A percentile compares a stretch with the other conserved stretches of the same genome.
These are phyloP conservation scores for Ilyonectria sp. DNA, from an alignment of 2,329 filamentous ascomycete genomes.

Conservation along the genomic window DNA sequence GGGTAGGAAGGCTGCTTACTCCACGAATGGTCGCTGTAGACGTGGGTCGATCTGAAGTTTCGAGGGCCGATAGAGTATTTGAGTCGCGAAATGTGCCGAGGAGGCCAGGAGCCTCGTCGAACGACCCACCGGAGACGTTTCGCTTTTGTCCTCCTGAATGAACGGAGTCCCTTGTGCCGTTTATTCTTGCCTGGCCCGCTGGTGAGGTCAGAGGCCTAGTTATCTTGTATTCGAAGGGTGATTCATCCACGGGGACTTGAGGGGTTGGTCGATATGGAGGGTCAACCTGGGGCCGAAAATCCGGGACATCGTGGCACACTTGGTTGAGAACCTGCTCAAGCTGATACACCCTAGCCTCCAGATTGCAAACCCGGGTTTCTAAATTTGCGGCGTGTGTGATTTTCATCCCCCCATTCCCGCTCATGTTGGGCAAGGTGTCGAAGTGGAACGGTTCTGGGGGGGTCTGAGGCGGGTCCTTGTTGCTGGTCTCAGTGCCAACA, in stretches of 20 bases:
- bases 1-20: constrained; percentile 60
- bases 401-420: constrained; percentile 68
- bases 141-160: constrained; percentile 53
- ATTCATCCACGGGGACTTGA: constrained; percentile 43
- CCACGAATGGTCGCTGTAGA: constrained; percentile 66
- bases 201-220: constrained; percentile 10
- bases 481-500: constrained; percentile 48
- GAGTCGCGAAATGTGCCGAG: constrained; percentile 48
- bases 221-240: constrained; percentile 35
- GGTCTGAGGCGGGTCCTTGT: constrained; percentile 54
- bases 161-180: constrained; percentile 28
- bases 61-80: constrained; percentile 22
- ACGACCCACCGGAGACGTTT: constrained; percentile 59
- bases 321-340: constrained; percentile 68
- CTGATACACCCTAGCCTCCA: constrained; percentile 68
- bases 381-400: constrained; percentile 70
- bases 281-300: constrained; percentile 53
- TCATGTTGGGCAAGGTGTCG: constrained; percentile 61
- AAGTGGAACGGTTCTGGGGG: constrained; percentile 70
- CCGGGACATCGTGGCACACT: constrained; percentile 63
- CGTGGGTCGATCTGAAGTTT: constrained; percentile 52
- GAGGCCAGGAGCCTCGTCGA: constrained; percentile 63
- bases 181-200: constrained; percentile 10
- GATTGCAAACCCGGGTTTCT: constrained; percentile 65
- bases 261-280: constrained; percentile 46